Evolutionary conservation across 2,329 filamentous ascomycete genomes (phyloP).

Genomic region (Aspergillus sergii): DNA sequence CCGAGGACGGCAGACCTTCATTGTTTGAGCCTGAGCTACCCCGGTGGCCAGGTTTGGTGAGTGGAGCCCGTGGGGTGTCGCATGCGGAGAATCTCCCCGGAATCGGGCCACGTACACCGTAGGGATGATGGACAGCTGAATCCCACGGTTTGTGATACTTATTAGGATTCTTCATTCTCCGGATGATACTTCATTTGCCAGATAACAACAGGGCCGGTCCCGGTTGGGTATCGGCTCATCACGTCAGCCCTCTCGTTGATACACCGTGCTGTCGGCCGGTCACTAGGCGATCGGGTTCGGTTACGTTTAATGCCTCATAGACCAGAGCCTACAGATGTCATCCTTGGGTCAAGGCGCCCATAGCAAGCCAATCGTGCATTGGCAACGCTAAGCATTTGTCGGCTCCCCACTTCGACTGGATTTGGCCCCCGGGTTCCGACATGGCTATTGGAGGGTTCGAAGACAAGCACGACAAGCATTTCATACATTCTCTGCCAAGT

Average conservation of each 20-base stretch:
- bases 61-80: conserved; percentile 5
- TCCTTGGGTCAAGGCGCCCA: not conserved
- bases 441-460: not conserved
- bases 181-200: not conserved
- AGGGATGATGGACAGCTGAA: not conserved
- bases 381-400: not conserved
- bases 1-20: not conserved
- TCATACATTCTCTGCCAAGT: not conserved
- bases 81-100: not conserved
- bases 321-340: not conserved
- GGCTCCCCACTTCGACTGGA: not conserved
- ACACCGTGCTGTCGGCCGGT: not conserved
- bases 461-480: conserved; percentile 2
- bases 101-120: not conserved
- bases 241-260: not conserved
- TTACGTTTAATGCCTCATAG: not conserved
- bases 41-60: not conserved
- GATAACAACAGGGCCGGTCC: not conserved
- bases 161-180: not conserved
- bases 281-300: not conserved
- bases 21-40: not conserved
- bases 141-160: not conserved
- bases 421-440: not conserved
- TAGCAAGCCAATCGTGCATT: not conserved
- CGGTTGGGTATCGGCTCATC: not conserved